These are phyloP conservation scores for Clausena lansium DNA, from an alignment of 345 rosid genomes.

Conservation along the genomic window DNA sequence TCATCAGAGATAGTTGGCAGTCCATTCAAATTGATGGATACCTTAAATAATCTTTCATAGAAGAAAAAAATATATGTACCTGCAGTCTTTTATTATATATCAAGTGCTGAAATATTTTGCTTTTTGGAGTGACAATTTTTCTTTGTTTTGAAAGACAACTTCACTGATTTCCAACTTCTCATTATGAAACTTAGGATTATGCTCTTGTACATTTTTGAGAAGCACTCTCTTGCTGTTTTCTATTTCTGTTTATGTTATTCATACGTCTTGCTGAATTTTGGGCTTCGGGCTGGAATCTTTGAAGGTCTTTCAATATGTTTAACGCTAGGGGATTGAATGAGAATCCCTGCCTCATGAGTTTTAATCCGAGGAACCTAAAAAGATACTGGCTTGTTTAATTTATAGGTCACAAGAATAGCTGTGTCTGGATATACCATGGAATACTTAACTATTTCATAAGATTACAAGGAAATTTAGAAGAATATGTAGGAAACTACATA, in stretches of 20 bases:
- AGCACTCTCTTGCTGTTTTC: background rate
- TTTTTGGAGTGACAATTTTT: background rate
- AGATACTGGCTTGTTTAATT: background rate
- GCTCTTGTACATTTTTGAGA: background rate
- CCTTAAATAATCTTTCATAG: background rate
- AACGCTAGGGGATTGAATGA: background rate
- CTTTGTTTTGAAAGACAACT: background rate
- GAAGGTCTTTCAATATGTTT: background rate
- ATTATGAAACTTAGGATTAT: background rate
- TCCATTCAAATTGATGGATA: background rate
- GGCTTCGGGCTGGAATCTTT: background rate
- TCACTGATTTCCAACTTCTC: background rate
- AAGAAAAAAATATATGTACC: background rate
- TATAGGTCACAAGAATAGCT: background rate
- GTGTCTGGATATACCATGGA: background rate
- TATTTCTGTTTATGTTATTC: background rate
- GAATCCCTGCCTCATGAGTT: background rate
- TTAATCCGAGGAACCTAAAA: background rate
- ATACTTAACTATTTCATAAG: background rate
- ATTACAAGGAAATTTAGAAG: background rate
- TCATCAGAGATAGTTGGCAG: background rate
- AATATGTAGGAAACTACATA: background rate
- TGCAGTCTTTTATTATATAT: background rate
- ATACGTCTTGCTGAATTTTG: background rate
- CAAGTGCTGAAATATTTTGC: background rate